Evolutionary conservation across 2,329 filamentous ascomycete genomes (phyloP), one percentile per base, ranked within the genome.

Genomic region (Penicillium sp.): DNA sequence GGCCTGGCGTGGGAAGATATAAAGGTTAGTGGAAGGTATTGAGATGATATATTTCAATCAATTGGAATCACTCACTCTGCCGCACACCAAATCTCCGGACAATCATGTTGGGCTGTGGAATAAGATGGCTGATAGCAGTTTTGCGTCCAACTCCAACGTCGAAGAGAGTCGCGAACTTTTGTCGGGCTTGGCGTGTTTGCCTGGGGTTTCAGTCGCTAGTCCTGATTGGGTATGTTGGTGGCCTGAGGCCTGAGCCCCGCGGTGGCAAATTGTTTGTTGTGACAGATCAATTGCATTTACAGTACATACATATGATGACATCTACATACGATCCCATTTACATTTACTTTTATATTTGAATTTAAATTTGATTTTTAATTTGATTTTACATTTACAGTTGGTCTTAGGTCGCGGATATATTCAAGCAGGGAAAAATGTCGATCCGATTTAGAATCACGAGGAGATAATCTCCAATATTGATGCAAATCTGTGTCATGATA

Each of bases 21-120:
- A 21, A 48, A n/a, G n/a, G 58, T 69, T 57, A 62, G 59, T 29
- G 39, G 43, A 48, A 13, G 18, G 13, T 10, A 14, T 34, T 26
- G 33, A 37, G 16, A 13, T n/a, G 21, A 4, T 0, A 21, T 3
- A n/a, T 5, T 14, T 3, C 3, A 10, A 40, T 42, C 29, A 55
- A 40, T 47, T 34, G 19, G 3, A 21, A 8, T 42, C 10, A 69
- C 74, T 65, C 52, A 77, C 75, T 69, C 55, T 77, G 75, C 68
- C 73, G 73, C 67, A 70, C 58, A 61, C 65, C 70, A 39, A 74
- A 46, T 51, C 72, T 66, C 60, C 74, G 71, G 62, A 76, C 67
- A 67, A 76, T 76, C 75, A 77, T 77, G 46, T 50, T 71, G 68
- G 45, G 42, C 42, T 45, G n/a, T 45, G 42, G 48, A 62, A 53